Base-by-base conservation (phyloP, 2,329 filamentous ascomycete species). In the Xylogone sp. region DNA sequence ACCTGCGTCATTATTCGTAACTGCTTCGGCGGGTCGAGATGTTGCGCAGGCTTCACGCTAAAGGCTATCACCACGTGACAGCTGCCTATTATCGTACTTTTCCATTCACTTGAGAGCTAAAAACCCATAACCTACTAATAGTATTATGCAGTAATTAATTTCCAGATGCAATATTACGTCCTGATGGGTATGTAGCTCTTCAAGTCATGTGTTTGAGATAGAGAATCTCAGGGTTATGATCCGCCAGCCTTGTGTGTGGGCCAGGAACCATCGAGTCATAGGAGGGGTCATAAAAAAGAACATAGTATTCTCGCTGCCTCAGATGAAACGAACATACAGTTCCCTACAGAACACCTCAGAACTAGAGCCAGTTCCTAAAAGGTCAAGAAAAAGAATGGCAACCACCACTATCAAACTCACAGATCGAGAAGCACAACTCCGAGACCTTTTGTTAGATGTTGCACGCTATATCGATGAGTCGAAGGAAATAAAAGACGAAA, bases 401-500 rank as follows among this genome's bases (percentile, higher is more conserved):
- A 64, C 55, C 3, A 50, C 50, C 18, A 59, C 55, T 43, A 73
- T 87, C 27, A 66, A 74, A 42, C 82, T 97, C 55, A 91, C 81
- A 12, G 72, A 81, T 4, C 78, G 83, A 50, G 93, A 97, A 69
- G 71, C 77, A 42, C 86, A 84, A 57, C 77, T 97, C 39, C 85
- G 86, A 55, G 70, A 73, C n/a, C 78, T 97, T 12, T 79, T 97
- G 19, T 76, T 97, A 18, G 90, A 95, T 65, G 88, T 91, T n/a
- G 89, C 88, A 21, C 69, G 77, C 10, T 86, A 84, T 62, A 84
- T 91, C 55, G 80, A 88, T 60, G 62, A 68, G 24, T 65, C 72
- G 1, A 69, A 71, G 45, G 63, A 75, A 47, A 64, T 81, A 9
- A 64, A 71, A 13, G 76, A 84, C 57, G 77, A 84, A 19, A 67